Evolutionary conservation across 2,329 filamentous ascomycete species (phyloP).

Genomic region (Ambrosiella xylebori): DNA sequence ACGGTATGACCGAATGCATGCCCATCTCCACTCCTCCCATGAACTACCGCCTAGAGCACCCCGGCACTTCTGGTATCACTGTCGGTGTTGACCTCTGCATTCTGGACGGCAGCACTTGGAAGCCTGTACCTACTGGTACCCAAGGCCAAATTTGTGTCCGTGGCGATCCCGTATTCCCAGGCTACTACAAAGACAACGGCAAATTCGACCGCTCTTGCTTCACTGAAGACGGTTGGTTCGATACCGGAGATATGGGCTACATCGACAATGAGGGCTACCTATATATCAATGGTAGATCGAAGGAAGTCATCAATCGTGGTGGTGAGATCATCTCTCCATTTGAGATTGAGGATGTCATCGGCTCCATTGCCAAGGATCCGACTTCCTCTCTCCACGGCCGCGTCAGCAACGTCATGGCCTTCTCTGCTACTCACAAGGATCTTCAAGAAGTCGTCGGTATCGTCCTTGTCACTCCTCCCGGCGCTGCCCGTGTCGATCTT

Average conservation of each 20-base stretch:
- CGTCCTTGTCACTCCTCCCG: constrained; percentile 30
- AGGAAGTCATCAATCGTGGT: constrained; percentile 40
- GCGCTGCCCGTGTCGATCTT: constrained; percentile 28
- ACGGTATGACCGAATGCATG: constrained; percentile 45
- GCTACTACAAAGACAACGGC: constrained; percentile 29
- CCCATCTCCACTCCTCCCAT: constrained; percentile 38
- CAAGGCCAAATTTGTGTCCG: constrained; percentile 32
- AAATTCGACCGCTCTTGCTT: constrained; percentile 29
- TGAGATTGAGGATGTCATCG: constrained; percentile 39
- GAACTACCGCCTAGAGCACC: constrained; percentile 32
- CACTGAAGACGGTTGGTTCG: constrained; percentile 33
- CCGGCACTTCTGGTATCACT: constrained; percentile 34
- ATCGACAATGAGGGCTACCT: constrained; percentile 33
- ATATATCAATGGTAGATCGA: constrained; percentile 37
- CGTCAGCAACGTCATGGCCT: constrained; percentile 32
- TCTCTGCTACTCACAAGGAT: constrained; percentile 34
- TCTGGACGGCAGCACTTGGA: constrained; percentile 25
- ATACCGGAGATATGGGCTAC: constrained; percentile 37
- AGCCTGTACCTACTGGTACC: constrained; percentile 16
- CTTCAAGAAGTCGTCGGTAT: constrained; percentile 39
- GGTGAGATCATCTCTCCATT: constrained; percentile 43
- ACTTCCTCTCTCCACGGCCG: constrained; percentile 28
- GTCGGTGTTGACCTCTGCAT: constrained; percentile 35
- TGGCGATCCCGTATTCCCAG: constrained; percentile 32
- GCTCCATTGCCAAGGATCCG: constrained; percentile 26